Percentiles rank a stretch among this genome's conserved stretches.
These are phyloP conservation scores for Botrytis tulipae DNA, from an alignment of 2,329 filamentous ascomycete genomes.

Conservation along the genomic window DNA sequence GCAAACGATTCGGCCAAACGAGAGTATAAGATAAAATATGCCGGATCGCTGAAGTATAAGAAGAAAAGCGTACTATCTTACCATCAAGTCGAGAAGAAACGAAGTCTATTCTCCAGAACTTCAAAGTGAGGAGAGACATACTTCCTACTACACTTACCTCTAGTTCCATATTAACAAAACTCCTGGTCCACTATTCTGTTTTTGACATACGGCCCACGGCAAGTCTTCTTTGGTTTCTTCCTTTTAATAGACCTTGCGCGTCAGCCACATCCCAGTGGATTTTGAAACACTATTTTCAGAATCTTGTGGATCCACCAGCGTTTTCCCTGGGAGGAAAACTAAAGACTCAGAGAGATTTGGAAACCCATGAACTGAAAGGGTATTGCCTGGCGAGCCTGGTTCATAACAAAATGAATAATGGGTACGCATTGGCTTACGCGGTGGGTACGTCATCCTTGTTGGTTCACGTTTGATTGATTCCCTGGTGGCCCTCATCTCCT, in stretches of 20 bases:
- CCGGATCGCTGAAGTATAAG: not conserved
- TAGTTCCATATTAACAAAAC: slow-evolving; percentile 14
- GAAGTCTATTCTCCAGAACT: not conserved
- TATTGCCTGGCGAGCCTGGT: not conserved
- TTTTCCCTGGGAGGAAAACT: not conserved
- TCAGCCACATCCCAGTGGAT: not conserved
- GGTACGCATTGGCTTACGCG: slow-evolving; percentile 18
- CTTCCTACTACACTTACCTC: slow-evolving; percentile 10
- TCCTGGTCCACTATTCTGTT: slow-evolving; percentile 14
- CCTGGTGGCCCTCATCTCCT: slow-evolving; percentile 14
- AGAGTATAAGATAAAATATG: slow-evolving; percentile 18
- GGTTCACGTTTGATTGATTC: slow-evolving; percentile 1
- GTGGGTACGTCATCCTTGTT: slow-evolving; percentile 19
- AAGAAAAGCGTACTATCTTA: not conserved
- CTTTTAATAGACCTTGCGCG: not conserved
- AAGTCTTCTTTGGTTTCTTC: not conserved
- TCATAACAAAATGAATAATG: slow-evolving; percentile 18
- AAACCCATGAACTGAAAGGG: not conserved
- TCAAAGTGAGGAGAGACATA: slow-evolving; percentile 1
- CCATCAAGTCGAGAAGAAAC: not conserved
- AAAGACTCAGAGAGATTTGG: not conserved
- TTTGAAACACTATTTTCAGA: slow-evolving; percentile 1
- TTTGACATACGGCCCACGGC: not conserved
- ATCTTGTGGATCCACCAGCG: not conserved
- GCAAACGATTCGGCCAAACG: slow-evolving; percentile 14